Evolutionary conservation across 2,329 filamentous ascomycete species (phyloP).

Genomic region (Apiospora phragmitis): DNA sequence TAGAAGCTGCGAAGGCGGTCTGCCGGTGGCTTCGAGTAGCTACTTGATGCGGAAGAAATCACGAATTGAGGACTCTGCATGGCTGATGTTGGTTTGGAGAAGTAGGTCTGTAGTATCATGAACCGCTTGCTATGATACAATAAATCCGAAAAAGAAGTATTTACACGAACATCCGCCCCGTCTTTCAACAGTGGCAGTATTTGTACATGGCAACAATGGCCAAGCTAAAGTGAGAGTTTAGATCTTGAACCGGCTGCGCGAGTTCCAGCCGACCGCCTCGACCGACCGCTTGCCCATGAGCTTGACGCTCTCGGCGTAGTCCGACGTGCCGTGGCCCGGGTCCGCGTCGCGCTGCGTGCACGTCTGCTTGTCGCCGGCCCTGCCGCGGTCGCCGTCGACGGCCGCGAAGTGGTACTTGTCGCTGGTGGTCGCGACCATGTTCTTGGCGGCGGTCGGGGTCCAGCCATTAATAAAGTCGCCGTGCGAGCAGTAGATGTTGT

Average conservation of each 20-base stretch:
- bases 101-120: not conserved
- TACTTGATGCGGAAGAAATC: not conserved
- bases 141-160: not conserved
- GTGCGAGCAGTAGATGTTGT: conserved; percentile 38
- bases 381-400: conserved; percentile 25
- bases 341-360: conserved; percentile 41
- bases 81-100: not conserved
- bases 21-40: not conserved
- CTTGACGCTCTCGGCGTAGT: conserved; percentile 37
- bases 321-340: conserved; percentile 38
- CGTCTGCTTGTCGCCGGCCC: conserved; percentile 28
- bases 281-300: conserved; percentile 21
- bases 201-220: not conserved
- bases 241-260: not conserved
- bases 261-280: not conserved
- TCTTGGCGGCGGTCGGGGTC: conserved; percentile 40
- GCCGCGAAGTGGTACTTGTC: conserved; percentile 18
- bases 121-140: not conserved
- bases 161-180: not conserved
- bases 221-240: not conserved
- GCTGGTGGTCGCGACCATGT: conserved; percentile 37
- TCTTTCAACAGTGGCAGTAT: not conserved
- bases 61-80: not conserved
- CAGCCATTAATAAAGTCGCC: conserved; percentile 50
- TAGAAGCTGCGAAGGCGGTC: not conserved